A percentile compares a stretch with the other conserved stretches of the same genome.
phyloP scores from a whole-genome alignment of 305 asterid genomes.

The Solanum aculeatissimum region DNA sequence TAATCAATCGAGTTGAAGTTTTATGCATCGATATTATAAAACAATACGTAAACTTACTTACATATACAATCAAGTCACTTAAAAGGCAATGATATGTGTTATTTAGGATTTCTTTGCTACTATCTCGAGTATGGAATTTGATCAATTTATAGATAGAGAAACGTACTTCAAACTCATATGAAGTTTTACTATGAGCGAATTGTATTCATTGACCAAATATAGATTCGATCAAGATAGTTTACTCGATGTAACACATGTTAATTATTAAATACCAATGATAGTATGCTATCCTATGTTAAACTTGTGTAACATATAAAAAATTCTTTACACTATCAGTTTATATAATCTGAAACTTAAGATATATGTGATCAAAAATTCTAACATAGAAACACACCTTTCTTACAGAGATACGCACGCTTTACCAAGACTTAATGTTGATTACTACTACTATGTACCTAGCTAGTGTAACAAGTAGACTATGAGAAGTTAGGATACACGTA shows the following conservation, averaged over 20 bases:
- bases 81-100: too few relatives aligned
- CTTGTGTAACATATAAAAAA: neutral
- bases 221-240: neutral
- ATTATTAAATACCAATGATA: neutral
- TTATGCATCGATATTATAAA: neutral
- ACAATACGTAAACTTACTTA: neutral
- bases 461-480: neutral
- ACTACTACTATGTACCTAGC: neutral
- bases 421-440: neutral
- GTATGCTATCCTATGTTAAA: neutral
- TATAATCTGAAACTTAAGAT: neutral
- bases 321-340: neutral
- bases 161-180: neutral
- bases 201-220: neutral
- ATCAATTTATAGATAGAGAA: neutral
- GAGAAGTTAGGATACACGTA: neutral
- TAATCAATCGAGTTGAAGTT: neutral
- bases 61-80: neutral
- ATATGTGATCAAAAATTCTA: neutral
- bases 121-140: too few relatives aligned
- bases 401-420: fast-evolving
- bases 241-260: neutral
- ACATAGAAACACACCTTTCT: neutral
- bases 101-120: too few relatives aligned
- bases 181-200: neutral